Conservation (phyloP, 2,329 filamentous ascomycete species). For the Penicillium sp. region DNA sequence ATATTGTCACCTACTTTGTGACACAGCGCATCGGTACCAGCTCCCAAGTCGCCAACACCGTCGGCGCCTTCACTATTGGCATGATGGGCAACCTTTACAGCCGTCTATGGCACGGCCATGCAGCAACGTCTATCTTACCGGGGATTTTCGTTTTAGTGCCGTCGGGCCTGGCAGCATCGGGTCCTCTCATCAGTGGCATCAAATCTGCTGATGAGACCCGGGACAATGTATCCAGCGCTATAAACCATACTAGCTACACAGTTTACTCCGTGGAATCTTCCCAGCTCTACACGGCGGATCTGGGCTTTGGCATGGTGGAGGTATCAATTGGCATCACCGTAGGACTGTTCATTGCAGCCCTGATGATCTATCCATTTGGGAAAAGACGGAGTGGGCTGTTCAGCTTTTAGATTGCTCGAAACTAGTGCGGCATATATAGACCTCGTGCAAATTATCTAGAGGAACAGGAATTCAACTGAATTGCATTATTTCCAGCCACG, state of each 20-base stretch:
- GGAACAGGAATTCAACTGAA: too few species aligned
- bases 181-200: slow-evolving; percentile 59
- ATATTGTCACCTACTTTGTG: slow-evolving; percentile 76
- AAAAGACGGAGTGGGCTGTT: slow-evolving; percentile 52
- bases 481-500: too few species aligned
- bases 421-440: too few species aligned
- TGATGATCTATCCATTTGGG: slow-evolving; percentile 51
- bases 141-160: slow-evolving; percentile 77
- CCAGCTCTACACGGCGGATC: slow-evolving; percentile 28
- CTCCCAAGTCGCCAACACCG: slow-evolving; percentile 73
- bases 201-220: slow-evolving; percentile 57
- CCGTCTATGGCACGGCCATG: slow-evolving; percentile 71
- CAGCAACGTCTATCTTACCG: slow-evolving; percentile 82
- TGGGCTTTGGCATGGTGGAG: slow-evolving; percentile 52
- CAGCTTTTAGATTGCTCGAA: slow-evolving; percentile 38
- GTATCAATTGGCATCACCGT: slow-evolving; percentile 52
- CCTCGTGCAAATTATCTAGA: too few species aligned
- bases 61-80: slow-evolving; percentile 78
- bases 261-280: not conserved
- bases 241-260: not conserved
- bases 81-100: slow-evolving; percentile 80
- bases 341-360: slow-evolving; percentile 49
- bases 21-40: slow-evolving; percentile 67
- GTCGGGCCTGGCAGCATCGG: slow-evolving; percentile 60
- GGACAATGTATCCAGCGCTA: not conserved